Percentiles rank a stretch among this genome's conserved stretches.
Evolutionary conservation across 2,329 filamentous ascomycete species (phyloP).

Genomic region (Hypomyces perniciosus): DNA sequence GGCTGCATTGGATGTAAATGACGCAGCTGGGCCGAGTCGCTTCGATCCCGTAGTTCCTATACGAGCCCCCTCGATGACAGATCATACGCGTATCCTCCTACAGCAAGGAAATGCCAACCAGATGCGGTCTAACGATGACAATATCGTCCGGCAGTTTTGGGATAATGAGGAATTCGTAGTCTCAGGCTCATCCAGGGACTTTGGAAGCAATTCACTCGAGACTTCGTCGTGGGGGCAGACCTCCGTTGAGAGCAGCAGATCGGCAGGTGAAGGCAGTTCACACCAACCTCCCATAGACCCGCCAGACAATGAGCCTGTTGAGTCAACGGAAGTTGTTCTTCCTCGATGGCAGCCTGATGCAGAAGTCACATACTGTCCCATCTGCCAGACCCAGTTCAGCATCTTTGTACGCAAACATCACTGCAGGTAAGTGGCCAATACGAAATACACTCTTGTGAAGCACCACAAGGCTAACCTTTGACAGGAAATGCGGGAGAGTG

Average conservation of each 20-base stretch:
- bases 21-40: background rate
- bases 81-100: background rate
- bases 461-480: conserved; percentile 13
- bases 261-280: conserved; percentile 3
- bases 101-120: background rate
- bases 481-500: conserved; percentile 82
- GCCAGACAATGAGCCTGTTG: conserved; percentile 1
- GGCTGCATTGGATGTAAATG: background rate
- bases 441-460: background rate
- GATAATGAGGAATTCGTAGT: no score
- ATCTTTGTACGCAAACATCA: conserved; percentile 89
- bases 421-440: conserved; percentile 57
- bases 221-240: conserved; percentile 2
- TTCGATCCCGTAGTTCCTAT: conserved; percentile 11
- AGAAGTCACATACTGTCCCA: conserved; percentile 77
- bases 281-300: background rate
- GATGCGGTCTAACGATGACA: background rate
- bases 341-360: conserved; percentile 86
- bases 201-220: conserved; percentile 1
- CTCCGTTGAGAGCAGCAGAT: conserved; percentile 2
- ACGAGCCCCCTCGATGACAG: conserved; percentile 15
- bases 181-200: background rate
- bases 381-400: conserved; percentile 73
- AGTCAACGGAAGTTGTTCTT: conserved; percentile 44
- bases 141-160: no score